Conservation (phyloP, 352 stramenopile species). For the Phytophthora megakarya region DNA sequence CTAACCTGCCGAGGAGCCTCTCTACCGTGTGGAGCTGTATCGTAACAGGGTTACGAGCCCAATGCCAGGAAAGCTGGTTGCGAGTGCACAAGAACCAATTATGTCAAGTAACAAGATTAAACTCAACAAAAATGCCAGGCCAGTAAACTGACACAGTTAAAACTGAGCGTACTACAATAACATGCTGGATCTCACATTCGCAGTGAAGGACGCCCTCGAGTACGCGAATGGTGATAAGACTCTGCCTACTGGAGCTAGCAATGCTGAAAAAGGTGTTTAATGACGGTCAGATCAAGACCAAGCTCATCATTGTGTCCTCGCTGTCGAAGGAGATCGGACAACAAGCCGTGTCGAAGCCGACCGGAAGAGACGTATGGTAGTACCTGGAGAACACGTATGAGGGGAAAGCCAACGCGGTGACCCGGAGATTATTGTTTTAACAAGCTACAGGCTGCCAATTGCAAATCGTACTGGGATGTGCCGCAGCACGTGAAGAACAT, state of each 20-base stretch:
- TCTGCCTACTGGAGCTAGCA: background rate
- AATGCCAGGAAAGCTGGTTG: no score
- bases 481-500: slow-evolving; percentile 14
- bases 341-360: slow-evolving; percentile 9
- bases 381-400: slow-evolving; percentile 7
- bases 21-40: no score
- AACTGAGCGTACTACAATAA: slow-evolving; percentile 22
- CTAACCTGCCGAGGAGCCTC: no score
- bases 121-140: slow-evolving; percentile 16
- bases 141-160: slow-evolving; percentile 11
- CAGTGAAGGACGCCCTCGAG: background rate
- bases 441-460: slow-evolving; percentile 11
- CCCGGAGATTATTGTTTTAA: slow-evolving; percentile 18
- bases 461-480: slow-evolving; percentile 14
- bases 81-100: slow-evolving; percentile 2
- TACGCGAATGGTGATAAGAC: background rate
- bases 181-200: slow-evolving; percentile 14
- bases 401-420: slow-evolving; percentile 7
- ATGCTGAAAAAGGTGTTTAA: slow-evolving; percentile 11
- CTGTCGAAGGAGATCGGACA: slow-evolving; percentile 12
- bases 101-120: slow-evolving; percentile 16
- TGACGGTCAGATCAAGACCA: background rate
- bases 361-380: slow-evolving; percentile 2
- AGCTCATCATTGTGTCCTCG: slow-evolving; percentile 8
- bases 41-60: no score